Conservation (phyloP, 352 stramenopile genomes). For the Phytopythium ostracodes region DNA sequence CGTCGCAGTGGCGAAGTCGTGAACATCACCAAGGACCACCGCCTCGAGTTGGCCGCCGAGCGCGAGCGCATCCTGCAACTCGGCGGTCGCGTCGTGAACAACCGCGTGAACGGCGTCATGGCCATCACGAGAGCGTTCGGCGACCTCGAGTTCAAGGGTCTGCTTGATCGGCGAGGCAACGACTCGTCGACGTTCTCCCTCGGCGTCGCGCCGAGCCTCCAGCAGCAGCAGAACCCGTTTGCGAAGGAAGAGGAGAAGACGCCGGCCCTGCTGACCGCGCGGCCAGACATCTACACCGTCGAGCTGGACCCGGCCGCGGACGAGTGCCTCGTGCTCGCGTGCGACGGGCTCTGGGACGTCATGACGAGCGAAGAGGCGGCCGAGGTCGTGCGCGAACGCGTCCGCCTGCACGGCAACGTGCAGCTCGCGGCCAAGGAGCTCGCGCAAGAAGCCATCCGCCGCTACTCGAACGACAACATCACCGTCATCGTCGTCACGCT, state of each 20-base stretch:
- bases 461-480: constrained; percentile 82
- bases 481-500: constrained; percentile 46
- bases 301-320: constrained; percentile 33
- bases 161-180: constrained; percentile 16
- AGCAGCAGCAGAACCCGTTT: constrained; percentile 19
- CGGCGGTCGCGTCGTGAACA: constrained; percentile 73
- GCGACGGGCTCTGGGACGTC: constrained; percentile 84
- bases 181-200: constrained; percentile 10
- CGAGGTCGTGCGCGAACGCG: constrained; percentile 44
- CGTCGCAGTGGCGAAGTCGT: constrained; percentile 32
- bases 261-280: constrained; percentile 44
- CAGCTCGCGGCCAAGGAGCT: constrained; percentile 65
- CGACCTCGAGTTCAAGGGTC: constrained; percentile 79
- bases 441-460: constrained; percentile 63
- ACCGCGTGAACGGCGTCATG: constrained; percentile 81
- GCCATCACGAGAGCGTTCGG: constrained; percentile 84
- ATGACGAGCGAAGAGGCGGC: constrained; percentile 63
- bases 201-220: constrained; percentile 24
- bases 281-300: constrained; percentile 43
- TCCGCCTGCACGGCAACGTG: constrained; percentile 47
- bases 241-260: constrained; percentile 43
- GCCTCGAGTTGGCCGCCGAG: constrained; percentile 43
- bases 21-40: constrained; percentile 68
- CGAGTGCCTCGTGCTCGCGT: constrained; percentile 72
- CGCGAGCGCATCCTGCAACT: constrained; percentile 42